Conservation (phyloP, 2,329 filamentous ascomycete genomes). For the Ophiostoma sp. region DNA sequence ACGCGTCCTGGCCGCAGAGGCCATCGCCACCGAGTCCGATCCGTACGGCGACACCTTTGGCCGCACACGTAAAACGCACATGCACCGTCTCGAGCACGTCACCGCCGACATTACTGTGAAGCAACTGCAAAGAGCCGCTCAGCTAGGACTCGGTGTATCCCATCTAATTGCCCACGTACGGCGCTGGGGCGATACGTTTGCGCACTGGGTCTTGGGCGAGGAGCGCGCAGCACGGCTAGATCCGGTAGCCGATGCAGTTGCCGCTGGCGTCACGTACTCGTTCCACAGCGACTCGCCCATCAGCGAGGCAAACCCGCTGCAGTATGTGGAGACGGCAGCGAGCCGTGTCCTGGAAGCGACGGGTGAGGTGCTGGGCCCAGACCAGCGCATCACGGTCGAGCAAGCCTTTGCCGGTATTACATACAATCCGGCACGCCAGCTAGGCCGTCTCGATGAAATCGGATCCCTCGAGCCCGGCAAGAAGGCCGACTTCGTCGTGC, state of each 20-base stretch:
- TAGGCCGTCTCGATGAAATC: slow-evolving; percentile 21
- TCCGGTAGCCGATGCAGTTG: slow-evolving; percentile 21
- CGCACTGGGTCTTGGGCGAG: background rate
- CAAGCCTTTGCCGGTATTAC: slow-evolving; percentile 23
- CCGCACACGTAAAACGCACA: slow-evolving; percentile 6
- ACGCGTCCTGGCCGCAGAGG: slow-evolving; percentile 21
- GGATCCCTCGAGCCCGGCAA: slow-evolving; percentile 23
- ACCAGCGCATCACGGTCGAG: slow-evolving; percentile 23
- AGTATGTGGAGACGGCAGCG: slow-evolving; percentile 24
- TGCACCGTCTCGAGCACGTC: slow-evolving; percentile 25
- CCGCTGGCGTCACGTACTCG: slow-evolving; percentile 21
- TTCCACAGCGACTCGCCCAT: slow-evolving; percentile 27
- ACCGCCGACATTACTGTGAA: slow-evolving; percentile 21
- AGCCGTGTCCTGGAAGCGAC: slow-evolving; percentile 20
- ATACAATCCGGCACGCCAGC: slow-evolving; percentile 21
- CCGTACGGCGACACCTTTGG: background rate
- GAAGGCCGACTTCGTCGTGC: slow-evolving; percentile 24
- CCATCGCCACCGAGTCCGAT: background rate
- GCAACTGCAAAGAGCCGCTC: slow-evolving; percentile 20
- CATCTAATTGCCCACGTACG: background rate
- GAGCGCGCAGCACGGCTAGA: slow-evolving; percentile 16
- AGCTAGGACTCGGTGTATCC: background rate
- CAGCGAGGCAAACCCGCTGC: slow-evolving; percentile 22
- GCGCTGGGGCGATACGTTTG: background rate
- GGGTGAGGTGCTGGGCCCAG: slow-evolving; percentile 18